Percentiles rank a stretch among this genome's conserved stretches.
phyloP scores from a whole-genome alignment of 1,284 basidiomycete genomes.

The Ceratobasidium sp. region DNA sequence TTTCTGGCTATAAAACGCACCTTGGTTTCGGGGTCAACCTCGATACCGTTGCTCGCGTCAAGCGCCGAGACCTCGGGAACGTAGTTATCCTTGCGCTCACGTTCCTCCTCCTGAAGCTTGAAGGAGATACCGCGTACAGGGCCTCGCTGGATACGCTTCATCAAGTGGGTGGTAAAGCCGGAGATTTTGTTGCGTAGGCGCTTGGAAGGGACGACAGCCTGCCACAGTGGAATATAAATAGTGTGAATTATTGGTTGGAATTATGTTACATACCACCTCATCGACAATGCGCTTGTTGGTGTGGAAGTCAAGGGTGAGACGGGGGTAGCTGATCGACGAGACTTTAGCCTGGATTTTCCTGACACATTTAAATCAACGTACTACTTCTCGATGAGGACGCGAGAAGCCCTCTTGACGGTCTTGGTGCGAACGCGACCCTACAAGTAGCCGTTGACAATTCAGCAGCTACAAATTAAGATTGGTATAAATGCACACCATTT shows the following conservation, averaged over 20 bases:
- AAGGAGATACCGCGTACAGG: constrained; percentile 99
- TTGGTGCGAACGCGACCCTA: constrained; percentile 99
- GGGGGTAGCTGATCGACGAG: constrained; percentile 78
- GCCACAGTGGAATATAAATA: constrained; percentile 49
- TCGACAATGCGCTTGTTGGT: constrained; percentile 99
- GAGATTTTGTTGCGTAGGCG: constrained; percentile 99
- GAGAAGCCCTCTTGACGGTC: constrained; percentile 99
- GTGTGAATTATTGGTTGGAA: constrained; percentile 6
- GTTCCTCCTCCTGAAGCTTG: constrained; percentile 99
- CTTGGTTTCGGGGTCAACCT: constrained; percentile 93
- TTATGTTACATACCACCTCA: constrained; percentile 84
- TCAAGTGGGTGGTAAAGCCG: constrained; percentile 99
- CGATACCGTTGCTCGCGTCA: constrained; percentile 81
- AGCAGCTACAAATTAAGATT: constrained; percentile 12
- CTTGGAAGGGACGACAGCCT: constrained; percentile 98
- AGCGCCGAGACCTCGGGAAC: constrained; percentile 97
- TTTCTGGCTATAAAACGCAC: constrained; percentile 61
- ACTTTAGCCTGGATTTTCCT: constrained; percentile 43
- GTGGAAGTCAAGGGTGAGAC: constrained; percentile 97
- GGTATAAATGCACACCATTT: constrained; percentile 63
- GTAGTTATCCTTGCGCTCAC: constrained; percentile 99
- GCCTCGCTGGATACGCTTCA: constrained; percentile 99
- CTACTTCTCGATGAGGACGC: constrained; percentile 99
- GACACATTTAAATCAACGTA: constrained; percentile 63
- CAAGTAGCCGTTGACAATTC: constrained; percentile 29